These are phyloP conservation scores for Daldinia eschscholtzii DNA, from an alignment of 2,329 filamentous ascomycete species.

Conservation along the genomic window DNA sequence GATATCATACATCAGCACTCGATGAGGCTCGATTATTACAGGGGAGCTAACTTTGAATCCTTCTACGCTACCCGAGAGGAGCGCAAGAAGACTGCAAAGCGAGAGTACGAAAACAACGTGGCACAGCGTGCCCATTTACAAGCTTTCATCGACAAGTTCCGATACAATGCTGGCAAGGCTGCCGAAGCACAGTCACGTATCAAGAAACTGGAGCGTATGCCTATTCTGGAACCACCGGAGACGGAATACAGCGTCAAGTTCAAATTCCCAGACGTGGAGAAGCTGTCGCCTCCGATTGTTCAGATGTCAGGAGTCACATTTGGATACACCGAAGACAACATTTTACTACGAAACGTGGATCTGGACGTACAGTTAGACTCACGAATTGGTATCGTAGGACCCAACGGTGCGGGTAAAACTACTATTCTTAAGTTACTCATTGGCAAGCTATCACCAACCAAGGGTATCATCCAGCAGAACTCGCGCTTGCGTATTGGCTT, in stretches of 20 bases:
- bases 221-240: constrained; percentile 89
- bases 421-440: constrained; percentile 98
- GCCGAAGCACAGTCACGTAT: constrained; percentile 98
- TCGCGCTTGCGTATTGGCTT: constrained; percentile 91
- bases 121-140: constrained; percentile 91
- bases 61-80: constrained; percentile 99
- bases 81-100: constrained; percentile 93
- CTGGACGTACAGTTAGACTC: constrained; percentile 98
- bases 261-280: constrained; percentile 97
- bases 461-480: constrained; percentile 88
- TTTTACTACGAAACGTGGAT: constrained; percentile 87
- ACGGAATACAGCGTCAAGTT: constrained; percentile 96
- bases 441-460: constrained; percentile 80
- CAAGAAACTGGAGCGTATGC: constrained; percentile 99
- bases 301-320: constrained; percentile 96
- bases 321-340: constrained; percentile 84
- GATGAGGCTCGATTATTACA: constrained; percentile 97
- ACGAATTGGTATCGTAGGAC: constrained; percentile 98
- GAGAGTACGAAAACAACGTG: constrained; percentile 99
- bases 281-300: constrained; percentile 95
- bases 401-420: constrained; percentile 98
- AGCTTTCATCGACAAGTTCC: constrained; percentile 99
- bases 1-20: constrained; percentile 99
- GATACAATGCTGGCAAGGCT: constrained; percentile 98
- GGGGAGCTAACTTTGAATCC: constrained; percentile 94